Evolutionary conservation across 1,139 yeast species (phyloP), one percentile per base, ranked within the genome.

Genomic region (Protomyces inouyei): DNA sequence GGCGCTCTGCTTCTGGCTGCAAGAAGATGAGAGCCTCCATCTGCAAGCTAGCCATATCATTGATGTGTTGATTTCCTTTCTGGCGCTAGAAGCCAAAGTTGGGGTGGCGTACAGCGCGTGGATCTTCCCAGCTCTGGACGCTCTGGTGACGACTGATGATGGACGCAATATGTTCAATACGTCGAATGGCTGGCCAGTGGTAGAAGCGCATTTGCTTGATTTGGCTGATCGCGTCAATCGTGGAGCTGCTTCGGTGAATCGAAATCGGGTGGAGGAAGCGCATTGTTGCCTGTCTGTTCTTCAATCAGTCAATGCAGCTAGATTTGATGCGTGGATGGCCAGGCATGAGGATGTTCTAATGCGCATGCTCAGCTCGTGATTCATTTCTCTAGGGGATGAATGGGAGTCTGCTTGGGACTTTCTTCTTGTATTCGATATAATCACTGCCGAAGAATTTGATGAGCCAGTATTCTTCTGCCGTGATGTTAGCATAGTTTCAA

Each of bases 361-460:
- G 43, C 16, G 32, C 32, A 28, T 6, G 14, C 25, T 48, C 52
- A 14, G 52, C 18, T 14, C 8, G 14, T 28, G 18, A 12, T 28
- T 3, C 32, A 28, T 28, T 25, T 28, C 32, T 8, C 48, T 37
- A 59, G 14, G 43, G 57, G 43, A 85, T 79, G 68, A 86, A 85
- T 0, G 96, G 96, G 46, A 91, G 86, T 60, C 85, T 80, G 0
- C 85, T 82, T 1, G 80, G 76, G 0, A 86, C 84, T 1, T 68
- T 69, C n/a, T 72, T 66, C 67, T 76, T 80, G 73, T 90, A 93
- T 0, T 73, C 70, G 0, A 70, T 67, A 73, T 93, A 93, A 4
- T 83, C 82, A 0, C 79, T 74, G 1, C 90, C 91, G 74, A 92
- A 93, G 72, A 93, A 92, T 12, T 38, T 37, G n/a, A 43, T 43